phyloP scores from a whole-genome alignment of 768 basidiomycete species.

The Termitomyces sp. region DNA sequence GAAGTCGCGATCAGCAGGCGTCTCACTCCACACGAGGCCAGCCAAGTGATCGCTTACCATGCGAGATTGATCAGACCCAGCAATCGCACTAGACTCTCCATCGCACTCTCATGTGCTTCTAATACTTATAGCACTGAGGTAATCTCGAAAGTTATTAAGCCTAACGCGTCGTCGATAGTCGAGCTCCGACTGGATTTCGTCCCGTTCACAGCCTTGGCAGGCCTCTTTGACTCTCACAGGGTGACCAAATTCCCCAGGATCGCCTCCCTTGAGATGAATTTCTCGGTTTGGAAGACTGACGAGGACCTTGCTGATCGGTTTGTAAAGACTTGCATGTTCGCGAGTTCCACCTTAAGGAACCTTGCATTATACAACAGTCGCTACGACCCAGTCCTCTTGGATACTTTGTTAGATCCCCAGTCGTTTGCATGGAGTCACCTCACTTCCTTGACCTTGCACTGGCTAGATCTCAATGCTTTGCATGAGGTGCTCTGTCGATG shows the following conservation, averaged over 20 bases:
- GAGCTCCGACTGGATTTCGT: conserved; percentile 2
- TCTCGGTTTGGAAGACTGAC: not conserved
- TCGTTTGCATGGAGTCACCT: conserved; percentile 1
- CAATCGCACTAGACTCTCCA: not conserved
- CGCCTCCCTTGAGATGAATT: conserved; percentile 2
- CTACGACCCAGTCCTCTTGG: not conserved
- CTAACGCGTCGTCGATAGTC: not conserved
- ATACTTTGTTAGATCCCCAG: not conserved
- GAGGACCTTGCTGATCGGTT: not conserved
- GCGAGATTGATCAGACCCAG: not conserved
- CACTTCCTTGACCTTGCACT: not conserved
- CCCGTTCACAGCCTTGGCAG: not conserved
- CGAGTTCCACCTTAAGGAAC: conserved; percentile 1
- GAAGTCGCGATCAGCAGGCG: conserved; percentile 3
- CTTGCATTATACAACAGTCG: not conserved
- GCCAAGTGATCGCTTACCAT: not conserved
- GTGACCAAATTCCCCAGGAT: not conserved
- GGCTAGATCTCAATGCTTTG: not conserved
- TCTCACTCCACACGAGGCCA: not conserved
- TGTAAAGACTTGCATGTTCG: not conserved
- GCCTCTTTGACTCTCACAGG: not conserved
- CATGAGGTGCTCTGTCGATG: not conserved
- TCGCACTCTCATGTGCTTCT: conserved; percentile 3
- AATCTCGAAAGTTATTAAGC: not conserved
- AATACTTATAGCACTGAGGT: not conserved